Base-by-base conservation (phyloP, 208 protist genomes). In the Crithidia sp. region DNA sequence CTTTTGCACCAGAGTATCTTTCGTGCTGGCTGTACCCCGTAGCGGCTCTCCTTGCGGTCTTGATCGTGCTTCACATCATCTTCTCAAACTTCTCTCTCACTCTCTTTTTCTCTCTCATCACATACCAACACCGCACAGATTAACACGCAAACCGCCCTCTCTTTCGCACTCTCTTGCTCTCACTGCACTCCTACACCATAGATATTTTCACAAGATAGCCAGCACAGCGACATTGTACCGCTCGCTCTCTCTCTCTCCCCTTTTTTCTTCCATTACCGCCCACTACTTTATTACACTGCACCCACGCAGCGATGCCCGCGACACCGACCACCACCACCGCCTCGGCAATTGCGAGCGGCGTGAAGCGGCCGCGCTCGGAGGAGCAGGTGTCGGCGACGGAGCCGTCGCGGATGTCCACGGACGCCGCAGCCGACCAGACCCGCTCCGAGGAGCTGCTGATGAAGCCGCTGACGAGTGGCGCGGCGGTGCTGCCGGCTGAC, bases 401-500 rank as follows among this genome's bases (percentile, higher is more conserved):
- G 54, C 7, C 19, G 14, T 37, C 54, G 54, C 54, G 54, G 54
- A 39, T 37, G 28, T 37, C 50, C 47, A 41, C 45, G 0, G 36
- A 61, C 49, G 56, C 54, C 28, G 57, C 39, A 7, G 45, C 57
- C 50, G 43, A 66, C 43, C 47, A 71, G 16, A 55, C 40, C 13
- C 62, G 39, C 45, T n/a, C 60, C 43, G 57, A 55, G 28, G 52
- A 68, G 5, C 19, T 72, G 16, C 52, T 61, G 36, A 37, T 55
- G 54, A 74, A 71, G 62, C 62, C 65, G 10, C 14, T 68, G 17
- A 53, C 54, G 36, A 7, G 55, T 9, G 53, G 49, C 17, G 68
- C 59, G 13, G 55, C 37, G 60, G 68, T 67, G 63, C 40, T 62
- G 71, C 54, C 50, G 37, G 59, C 66, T 2, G 75, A 52, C 17